Evolutionary conservation across 208 protist species (phyloP), one percentile per base, ranked within the genome.

Genomic region (Leishmania martiniquensis): DNA sequence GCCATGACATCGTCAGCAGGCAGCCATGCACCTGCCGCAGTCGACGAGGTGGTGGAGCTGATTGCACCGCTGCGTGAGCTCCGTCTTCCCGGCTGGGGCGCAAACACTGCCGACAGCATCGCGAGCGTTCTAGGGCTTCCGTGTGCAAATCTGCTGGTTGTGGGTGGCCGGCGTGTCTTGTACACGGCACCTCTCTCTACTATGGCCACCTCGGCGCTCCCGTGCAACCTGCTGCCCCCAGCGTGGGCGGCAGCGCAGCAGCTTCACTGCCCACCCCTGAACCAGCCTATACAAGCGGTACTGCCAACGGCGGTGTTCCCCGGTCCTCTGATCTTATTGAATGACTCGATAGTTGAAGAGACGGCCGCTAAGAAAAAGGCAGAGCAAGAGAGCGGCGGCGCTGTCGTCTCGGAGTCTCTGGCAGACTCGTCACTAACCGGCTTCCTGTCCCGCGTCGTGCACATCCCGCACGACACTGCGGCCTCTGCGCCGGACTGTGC

Each of bases 241-340:
- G 47, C 13, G 45, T 25, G 47, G 42, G 25, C 63, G 15, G 13
- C 62, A 17, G 20, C 25, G 22, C 52, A 57, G 52, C 68, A 15
- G 44, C 37, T 25, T 7, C 44, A 25, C 51, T 34, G 54, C 22
- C 49, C 37, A 45, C 29, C 5, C 17, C 45, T 32, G 25, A 72
- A 66, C 63, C 57, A 25, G 37, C 32, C 55, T 13, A 59, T 73
- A 42, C 59, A 44, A 12, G 34, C 75, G 32, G 47, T 59, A 49
- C 63, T 63, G 15, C 84, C 89, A 34, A 79, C 88, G 39, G 89
- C 91, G 20, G 62, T 95, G 20, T 91, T 93, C 69, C 89, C 89
- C 5, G 91, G 91, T 9, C 81, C 83, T 55, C 78, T 91, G n/a
- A 51, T 90, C 12, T n/a, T 7, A 9, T 66, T 76, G 44, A 42